Evolutionary conservation across 75 land plant genomes (phyloP).

Genomic region (Isoetes taiwanensis): DNA sequence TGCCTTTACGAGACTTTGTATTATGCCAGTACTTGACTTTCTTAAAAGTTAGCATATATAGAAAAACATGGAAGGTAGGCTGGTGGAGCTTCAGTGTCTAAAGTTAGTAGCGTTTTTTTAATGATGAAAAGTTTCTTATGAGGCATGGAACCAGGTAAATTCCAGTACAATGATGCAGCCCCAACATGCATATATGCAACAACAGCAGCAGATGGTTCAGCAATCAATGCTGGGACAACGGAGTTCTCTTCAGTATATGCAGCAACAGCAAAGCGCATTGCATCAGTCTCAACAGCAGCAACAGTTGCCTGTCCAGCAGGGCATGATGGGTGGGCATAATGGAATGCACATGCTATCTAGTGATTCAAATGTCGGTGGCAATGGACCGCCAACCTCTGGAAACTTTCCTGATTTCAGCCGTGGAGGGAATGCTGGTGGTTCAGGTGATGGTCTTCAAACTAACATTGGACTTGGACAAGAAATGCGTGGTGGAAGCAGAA

Average conservation of each 20-base stretch:
- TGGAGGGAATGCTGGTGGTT: constrained; percentile 7
- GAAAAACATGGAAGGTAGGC: neutral
- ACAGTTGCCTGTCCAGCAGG: constrained; percentile 50
- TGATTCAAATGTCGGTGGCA: constrained; percentile 24
- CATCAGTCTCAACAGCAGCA: constrained; percentile 31
- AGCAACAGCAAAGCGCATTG: constrained; percentile 32
- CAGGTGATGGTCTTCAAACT: constrained; percentile 12
- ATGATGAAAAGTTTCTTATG: neutral
- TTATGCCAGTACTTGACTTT: neutral
- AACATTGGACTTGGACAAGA: constrained; percentile 13
- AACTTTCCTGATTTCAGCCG: constrained; percentile 35
- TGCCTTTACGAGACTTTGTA: too few species aligned
- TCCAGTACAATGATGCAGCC: constrained; percentile 38
- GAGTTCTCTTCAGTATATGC: constrained; percentile 42
- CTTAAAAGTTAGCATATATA: neutral
- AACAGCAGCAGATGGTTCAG: constrained; percentile 45
- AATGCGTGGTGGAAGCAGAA: neutral
- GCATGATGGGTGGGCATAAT: constrained; percentile 39
- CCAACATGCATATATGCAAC: constrained; percentile 47
- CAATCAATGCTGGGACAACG: constrained; percentile 60
- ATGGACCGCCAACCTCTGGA: constrained; percentile 22
- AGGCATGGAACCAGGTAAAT: too few species aligned
- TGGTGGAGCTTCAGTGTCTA: neutral
- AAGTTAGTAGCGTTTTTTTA: neutral
- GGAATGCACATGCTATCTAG: constrained; percentile 49